Evolutionary conservation across 2,329 filamentous ascomycete species (phyloP).

Genomic region (Neurospora crassa): DNA sequence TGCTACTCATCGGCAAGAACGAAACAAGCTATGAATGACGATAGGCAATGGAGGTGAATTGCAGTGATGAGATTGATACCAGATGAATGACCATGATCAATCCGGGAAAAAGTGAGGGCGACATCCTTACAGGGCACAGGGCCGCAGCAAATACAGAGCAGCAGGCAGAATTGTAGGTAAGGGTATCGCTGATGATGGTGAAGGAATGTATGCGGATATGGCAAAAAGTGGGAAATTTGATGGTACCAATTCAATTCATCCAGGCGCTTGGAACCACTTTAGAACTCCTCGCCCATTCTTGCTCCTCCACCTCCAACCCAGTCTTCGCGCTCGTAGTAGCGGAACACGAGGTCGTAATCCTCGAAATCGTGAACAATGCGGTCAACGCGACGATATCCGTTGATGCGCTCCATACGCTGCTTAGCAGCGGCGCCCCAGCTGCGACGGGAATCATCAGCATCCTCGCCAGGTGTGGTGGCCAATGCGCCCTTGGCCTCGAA

Average conservation of each 20-base stretch:
- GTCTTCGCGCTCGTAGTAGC: slow-evolving; percentile 88
- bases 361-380: slow-evolving; percentile 96
- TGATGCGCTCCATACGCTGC: slow-evolving; percentile 63
- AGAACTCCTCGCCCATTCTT: slow-evolving; percentile 43
- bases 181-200: neutral
- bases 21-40: neutral
- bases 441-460: slow-evolving; percentile 22
- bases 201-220: neutral
- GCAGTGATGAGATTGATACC: neutral
- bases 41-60: neutral
- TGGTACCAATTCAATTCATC: neutral
- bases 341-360: slow-evolving; percentile 92
- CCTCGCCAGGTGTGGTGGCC: neutral
- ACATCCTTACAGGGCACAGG: neutral
- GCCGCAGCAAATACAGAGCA: neutral
- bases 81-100: neutral
- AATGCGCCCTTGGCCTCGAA: slow-evolving; percentile 71
- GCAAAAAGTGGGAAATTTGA: neutral
- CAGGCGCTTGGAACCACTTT: neutral
- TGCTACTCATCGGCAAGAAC: neutral
- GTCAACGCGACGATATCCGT: slow-evolving; percentile 82
- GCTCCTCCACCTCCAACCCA: slow-evolving; percentile 49
- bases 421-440: slow-evolving; percentile 27
- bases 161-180: neutral
- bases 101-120: neutral